A percentile compares a stretch with the other conserved stretches of the same genome.
Evolutionary conservation across 2,329 filamentous ascomycete genomes (phyloP).

Genomic region (Scytalidium sp.): DNA sequence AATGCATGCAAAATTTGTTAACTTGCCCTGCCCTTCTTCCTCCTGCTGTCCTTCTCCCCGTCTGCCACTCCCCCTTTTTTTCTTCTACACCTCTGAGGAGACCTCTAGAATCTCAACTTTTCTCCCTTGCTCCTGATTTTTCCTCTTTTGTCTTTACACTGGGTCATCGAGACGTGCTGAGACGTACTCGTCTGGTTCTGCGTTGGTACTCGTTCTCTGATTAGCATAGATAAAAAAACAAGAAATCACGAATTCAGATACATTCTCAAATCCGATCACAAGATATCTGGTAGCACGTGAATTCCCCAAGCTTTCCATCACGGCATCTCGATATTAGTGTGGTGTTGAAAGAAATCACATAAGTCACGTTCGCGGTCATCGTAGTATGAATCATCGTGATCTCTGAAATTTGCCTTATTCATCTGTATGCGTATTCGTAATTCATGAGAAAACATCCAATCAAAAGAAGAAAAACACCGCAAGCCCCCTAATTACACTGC

Average conservation of each 20-base stretch:
- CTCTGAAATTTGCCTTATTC: slow-evolving; percentile 6
- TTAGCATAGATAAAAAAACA: slow-evolving; percentile 26
- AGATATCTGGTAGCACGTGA: too few relatives aligned
- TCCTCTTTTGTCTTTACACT: background rate
- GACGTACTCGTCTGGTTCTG: slow-evolving; percentile 9
- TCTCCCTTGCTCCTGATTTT: background rate
- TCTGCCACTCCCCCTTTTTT: background rate
- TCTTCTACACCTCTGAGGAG: background rate
- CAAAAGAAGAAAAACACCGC: slow-evolving; percentile 3
- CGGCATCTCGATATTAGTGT: too few relatives aligned
- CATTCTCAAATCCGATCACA: too few relatives aligned
- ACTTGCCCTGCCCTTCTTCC: background rate
- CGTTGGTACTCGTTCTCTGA: slow-evolving; percentile 13
- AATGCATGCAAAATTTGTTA: slow-evolving; percentile 18
- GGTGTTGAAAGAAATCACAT: background rate
- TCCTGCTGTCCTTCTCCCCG: background rate
- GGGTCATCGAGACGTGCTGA: slow-evolving; percentile 7
- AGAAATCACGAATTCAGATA: slow-evolving; percentile 23
- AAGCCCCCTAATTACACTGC: slow-evolving; percentile 1
- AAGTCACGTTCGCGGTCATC: background rate
- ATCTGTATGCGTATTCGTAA: slow-evolving; percentile 13
- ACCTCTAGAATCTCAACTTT: background rate
- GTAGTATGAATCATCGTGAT: background rate
- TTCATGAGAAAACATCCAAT: slow-evolving; percentile 7
- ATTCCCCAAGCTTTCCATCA: too few relatives aligned